Conservation (phyloP, 306 rosid species). For the Begonia loranthoides region DNA sequence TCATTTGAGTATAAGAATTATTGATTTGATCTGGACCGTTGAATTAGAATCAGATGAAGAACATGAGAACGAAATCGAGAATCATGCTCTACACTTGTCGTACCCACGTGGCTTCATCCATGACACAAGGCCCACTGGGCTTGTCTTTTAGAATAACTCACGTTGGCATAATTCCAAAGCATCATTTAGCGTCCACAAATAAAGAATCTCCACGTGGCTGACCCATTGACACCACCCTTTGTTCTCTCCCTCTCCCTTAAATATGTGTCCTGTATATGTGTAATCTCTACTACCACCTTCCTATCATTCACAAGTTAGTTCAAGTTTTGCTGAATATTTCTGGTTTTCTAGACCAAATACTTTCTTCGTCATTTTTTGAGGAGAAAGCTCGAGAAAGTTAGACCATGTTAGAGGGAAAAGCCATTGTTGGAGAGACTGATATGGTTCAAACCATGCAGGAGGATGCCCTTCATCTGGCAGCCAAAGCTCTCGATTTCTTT, state of each 20-base stretch:
- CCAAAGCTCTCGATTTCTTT: conserved; percentile 74
- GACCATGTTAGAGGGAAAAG: conserved; percentile 76
- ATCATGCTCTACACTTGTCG: too few relatives aligned
- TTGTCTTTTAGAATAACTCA: too few relatives aligned
- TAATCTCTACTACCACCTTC: not conserved
- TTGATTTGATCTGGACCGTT: too few relatives aligned
- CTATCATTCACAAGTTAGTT: not conserved
- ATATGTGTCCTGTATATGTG: not conserved
- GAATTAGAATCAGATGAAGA: too few relatives aligned
- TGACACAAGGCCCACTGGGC: too few relatives aligned
- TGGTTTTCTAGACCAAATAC: not conserved
- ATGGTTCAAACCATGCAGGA: conserved; percentile 77
- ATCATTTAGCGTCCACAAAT: not conserved
- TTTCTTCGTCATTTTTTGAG: too few relatives aligned
- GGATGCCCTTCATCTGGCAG: conserved; percentile 53
- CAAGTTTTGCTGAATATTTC: not conserved
- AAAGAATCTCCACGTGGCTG: not conserved
- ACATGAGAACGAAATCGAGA: too few relatives aligned
- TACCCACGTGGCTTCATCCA: too few relatives aligned
- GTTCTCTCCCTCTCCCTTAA: not conserved
- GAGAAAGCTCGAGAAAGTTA: not conserved
- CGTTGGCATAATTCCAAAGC: not conserved
- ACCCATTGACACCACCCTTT: conserved; percentile 1
- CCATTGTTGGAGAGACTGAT: conserved; percentile 71
- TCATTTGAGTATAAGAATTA: too few relatives aligned